Percentiles rank a stretch among this genome's conserved stretches.
These are phyloP conservation scores for Phalaenopsis aphrodite DNA, from an alignment of 106 monocot species.

Conservation along the genomic window DNA sequence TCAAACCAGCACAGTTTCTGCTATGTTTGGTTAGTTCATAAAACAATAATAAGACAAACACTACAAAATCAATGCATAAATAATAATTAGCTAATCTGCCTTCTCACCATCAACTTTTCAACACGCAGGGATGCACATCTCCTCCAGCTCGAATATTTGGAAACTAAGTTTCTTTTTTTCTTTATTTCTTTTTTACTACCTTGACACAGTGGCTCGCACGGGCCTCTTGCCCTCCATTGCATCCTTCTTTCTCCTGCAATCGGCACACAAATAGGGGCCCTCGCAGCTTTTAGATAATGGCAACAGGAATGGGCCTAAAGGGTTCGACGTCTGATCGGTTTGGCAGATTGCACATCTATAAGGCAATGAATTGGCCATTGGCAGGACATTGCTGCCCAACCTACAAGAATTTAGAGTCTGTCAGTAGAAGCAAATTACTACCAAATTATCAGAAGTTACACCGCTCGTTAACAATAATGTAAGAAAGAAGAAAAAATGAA, in stretches of 20 bases:
- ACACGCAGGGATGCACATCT: conserved; percentile 10
- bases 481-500: too few relatives aligned
- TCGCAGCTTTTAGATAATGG: conserved; percentile 30
- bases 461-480: too few relatives aligned
- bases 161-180: background rate
- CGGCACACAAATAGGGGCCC: conserved; percentile 63
- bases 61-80: background rate
- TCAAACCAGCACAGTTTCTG: conserved; percentile 31
- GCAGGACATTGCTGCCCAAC: conserved; percentile 14
- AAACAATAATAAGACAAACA: conserved; percentile 16
- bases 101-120: background rate
- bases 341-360: conserved; percentile 25
- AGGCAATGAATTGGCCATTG: conserved; percentile 16
- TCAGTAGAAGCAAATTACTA: background rate
- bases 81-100: background rate
- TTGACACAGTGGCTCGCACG: background rate
- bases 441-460: too few relatives aligned
- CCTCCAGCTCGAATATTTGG: conserved; percentile 4
- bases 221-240: conserved; percentile 70
- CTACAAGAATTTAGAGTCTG: background rate
- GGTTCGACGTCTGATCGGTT: conserved; percentile 10
- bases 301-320: conserved; percentile 8
- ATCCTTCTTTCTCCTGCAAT: conserved; percentile 61
- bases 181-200: background rate
- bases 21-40: conserved; percentile 21